Base-by-base conservation (phyloP, 495 filamentous ascomycete genomes). In the Neurospora sublineolata region DNA sequence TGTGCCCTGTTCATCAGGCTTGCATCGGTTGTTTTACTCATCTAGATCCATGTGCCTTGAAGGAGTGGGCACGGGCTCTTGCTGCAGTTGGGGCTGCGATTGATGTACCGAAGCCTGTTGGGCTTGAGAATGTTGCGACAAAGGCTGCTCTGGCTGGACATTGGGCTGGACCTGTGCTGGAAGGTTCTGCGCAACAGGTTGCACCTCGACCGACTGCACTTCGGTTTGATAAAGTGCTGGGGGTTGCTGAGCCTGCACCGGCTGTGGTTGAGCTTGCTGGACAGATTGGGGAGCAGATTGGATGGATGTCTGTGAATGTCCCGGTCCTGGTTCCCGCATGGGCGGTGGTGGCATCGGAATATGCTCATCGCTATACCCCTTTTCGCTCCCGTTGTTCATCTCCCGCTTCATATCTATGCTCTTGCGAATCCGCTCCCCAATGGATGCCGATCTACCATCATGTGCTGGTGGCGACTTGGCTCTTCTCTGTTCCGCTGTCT, bases 401-500 rank as follows among this genome's bases (percentile, higher is more conserved):
- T 75, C 76, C 14, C 73, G 73, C 30, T 83, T 83, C 14, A 82
- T 75, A 41, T 86, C 84, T 10, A 82, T 60, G 58, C 83, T 86
- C 75, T 80, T 84, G 11, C 80, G 75, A 60, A 64, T 76, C 20
- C 78, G 74, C 11, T 84, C 80, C 23, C 77, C 79, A 7, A 60
- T 60, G 52, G 52, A 60, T 60, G 52, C 52, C 27, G 52, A 60
- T 33, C 52, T 18, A 33, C 27, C 52, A 18, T 60, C 52, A 33
- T 60, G 52, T 60, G 52, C 52, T 7, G 84, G 82, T 18, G 84
- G 84, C 23, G 82, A 84, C 72, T 83, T 87, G 72, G 77, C 81
- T 67, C 82, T 78, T 73, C 81, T 76, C 68, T 92, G 89, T 77
- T 90, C 88, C 2, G 80, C 85, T 10, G 86, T 88, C 73, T 93